Evolutionary conservation across 2,329 filamentous ascomycete genomes (phyloP).

Genomic region (Claviceps humidiphila): DNA sequence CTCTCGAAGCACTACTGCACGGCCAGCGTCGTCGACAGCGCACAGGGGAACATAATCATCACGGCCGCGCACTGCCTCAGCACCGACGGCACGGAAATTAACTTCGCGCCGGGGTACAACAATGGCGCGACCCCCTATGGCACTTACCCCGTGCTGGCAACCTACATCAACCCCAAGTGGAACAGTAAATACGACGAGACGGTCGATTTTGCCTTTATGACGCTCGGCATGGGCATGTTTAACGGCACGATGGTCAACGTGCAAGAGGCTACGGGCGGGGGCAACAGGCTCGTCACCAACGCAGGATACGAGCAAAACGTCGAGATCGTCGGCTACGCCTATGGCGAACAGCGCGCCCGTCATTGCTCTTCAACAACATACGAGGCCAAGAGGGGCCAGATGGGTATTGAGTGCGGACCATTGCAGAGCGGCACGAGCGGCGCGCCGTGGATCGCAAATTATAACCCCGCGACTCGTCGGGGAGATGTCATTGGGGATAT

Average conservation of each 20-base stretch:
- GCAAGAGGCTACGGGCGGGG: constrained; percentile 5
- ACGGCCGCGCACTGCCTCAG: constrained; percentile 7
- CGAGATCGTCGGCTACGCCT: constrained; percentile 7
- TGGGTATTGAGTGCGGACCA: constrained; percentile 6
- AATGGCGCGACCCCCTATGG: constrained; percentile 7
- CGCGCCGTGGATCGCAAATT: constrained; percentile 6
- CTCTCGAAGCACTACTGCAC: constrained; percentile 6
- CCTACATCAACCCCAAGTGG: constrained; percentile 4
- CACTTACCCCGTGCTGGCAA: constrained; percentile 5
- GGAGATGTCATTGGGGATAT: constrained; percentile 6
- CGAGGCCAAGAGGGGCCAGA: constrained; percentile 5
- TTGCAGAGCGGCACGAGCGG: constrained; percentile 7
- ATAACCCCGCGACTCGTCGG: constrained; percentile 1
- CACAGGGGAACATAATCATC: constrained; percentile 5
- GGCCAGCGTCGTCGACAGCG: constrained; percentile 7
- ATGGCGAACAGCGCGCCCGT: constrained; percentile 4
- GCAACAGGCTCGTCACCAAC: constrained; percentile 6
- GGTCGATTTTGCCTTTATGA: constrained; percentile 8
- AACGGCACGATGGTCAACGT: constrained; percentile 5
- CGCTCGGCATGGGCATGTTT: constrained; percentile 6
- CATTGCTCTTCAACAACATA: constrained; percentile 6
- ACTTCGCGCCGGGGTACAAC: constrained; percentile 7
- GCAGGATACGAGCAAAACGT: constrained; percentile 5
- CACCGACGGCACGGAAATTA: constrained; percentile 2
- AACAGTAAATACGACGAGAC: constrained; percentile 2